phyloP scores from a whole-genome alignment of 2,329 filamentous ascomycete genomes.

The Raffaelea ambrosiae region DNA sequence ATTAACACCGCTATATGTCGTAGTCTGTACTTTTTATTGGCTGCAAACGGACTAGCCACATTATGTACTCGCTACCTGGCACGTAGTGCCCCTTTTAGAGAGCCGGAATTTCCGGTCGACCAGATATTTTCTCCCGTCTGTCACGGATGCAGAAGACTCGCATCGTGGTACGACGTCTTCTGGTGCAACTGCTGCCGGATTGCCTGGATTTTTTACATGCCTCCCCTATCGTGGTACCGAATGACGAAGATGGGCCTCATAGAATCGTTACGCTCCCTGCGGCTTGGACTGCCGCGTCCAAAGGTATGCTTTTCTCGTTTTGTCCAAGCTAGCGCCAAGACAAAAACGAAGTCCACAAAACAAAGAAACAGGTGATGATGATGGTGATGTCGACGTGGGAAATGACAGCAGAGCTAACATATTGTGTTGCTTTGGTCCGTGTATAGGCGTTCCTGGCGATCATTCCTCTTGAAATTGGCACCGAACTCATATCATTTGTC shows the following conservation, averaged over 20 bases:
- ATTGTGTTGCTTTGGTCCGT: too few relatives aligned
- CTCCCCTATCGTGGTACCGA: neutral
- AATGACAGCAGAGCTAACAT: neutral
- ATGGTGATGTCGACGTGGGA: neutral
- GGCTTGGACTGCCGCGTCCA: constrained; percentile 20
- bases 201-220: neutral
- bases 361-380: too few relatives aligned
- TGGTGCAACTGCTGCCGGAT: neutral
- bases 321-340: neutral
- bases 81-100: too few relatives aligned
- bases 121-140: neutral
- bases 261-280: constrained; percentile 5
- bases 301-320: constrained; percentile 12
- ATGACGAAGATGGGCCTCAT: constrained; percentile 6
- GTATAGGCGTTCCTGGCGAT: constrained; percentile 72
- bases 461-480: constrained; percentile 78
- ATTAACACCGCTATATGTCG: too few relatives aligned
- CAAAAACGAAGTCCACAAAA: too few relatives aligned
- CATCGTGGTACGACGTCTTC: neutral
- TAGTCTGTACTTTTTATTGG: too few relatives aligned
- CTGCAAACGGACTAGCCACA: too few relatives aligned
- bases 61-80: too few relatives aligned
- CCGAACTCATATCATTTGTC: constrained; percentile 74
- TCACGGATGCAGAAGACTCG: neutral
- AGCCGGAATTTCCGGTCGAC: too few relatives aligned